These are phyloP conservation scores for Cystofilobasidium capitatum DNA, from an alignment of 768 basidiomycete genomes.

Conservation along the genomic window DNA sequence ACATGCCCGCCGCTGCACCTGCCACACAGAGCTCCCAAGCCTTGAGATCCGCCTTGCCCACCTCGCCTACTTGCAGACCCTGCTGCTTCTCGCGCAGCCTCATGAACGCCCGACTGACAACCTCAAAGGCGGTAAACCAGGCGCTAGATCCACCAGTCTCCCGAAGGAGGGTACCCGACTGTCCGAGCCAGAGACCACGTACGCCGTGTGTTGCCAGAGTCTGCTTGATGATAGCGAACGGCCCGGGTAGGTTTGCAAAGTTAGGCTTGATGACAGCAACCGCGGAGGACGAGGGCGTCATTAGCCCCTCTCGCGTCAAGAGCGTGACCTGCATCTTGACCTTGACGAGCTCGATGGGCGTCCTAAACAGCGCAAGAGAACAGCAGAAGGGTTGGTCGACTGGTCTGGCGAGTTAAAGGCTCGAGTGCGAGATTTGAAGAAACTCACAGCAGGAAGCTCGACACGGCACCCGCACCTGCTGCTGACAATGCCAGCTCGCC, in stretches of 20 bases:
- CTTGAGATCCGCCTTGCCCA: slow-evolving; percentile 20
- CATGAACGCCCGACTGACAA: slow-evolving; percentile 55
- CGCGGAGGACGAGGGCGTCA: not conserved
- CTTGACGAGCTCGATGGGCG: slow-evolving; percentile 89
- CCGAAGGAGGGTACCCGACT: slow-evolving; percentile 82
- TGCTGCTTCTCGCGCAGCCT: slow-evolving; percentile 3
- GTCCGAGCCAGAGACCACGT: slow-evolving; percentile 90
- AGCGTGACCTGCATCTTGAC: slow-evolving; percentile 63
- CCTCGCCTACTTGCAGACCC: slow-evolving; percentile 1
- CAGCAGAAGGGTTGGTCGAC: not conserved
- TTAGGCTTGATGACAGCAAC: slow-evolving; percentile 1
- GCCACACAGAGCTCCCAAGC: slow-evolving; percentile 24
- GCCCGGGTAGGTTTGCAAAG: slow-evolving; percentile 52
- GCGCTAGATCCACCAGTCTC: slow-evolving; percentile 84
- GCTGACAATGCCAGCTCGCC: slow-evolving; percentile 68
- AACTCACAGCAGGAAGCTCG: slow-evolving; percentile 77
- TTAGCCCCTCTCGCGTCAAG: slow-evolving; percentile 15
- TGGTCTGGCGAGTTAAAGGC: not conserved
- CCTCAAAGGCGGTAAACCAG: slow-evolving; percentile 86
- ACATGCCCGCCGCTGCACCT: slow-evolving; percentile 22
- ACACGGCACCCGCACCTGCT: slow-evolving; percentile 72
- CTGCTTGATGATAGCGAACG: slow-evolving; percentile 55
- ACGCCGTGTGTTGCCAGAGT: slow-evolving; percentile 61
- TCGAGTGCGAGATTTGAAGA: not conserved
- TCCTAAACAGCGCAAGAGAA: slow-evolving; percentile 44